Evolutionary conservation across 352 stramenopile species (phyloP), one percentile per base, ranked within the genome.

Genomic region (Salisapilia sapeloensis): DNA sequence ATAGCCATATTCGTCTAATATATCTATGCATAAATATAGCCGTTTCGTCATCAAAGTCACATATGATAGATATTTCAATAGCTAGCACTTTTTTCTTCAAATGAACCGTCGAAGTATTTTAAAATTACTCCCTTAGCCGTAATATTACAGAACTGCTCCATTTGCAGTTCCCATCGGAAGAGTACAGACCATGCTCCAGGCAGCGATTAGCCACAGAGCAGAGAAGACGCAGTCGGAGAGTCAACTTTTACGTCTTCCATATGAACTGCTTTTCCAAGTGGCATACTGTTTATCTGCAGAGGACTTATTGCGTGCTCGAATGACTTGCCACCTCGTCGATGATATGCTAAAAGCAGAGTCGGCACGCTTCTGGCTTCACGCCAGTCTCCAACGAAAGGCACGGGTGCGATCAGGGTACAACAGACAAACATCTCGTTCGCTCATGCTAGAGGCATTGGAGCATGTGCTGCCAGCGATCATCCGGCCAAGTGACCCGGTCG

Each of bases 301-400:
- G 52, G 75, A 91, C 34, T 48, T 91, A 6, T 32, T 91, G 23
- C 57, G 83, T 4, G 59, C 60, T 2, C 63, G 75, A 17, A 56
- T 63, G 10, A 83, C 69, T 2, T 87, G 72, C 36, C 65, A 82
- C 46, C 80, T 74, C 33, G 51, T 91, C 8, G 86, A 91, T 44
- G 70, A 63, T 35, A 61, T 91, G 55, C 55, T 91, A 24, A 74
- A 67, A 35, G 75, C 75, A 4, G 75, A 91, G 33, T 85, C 75
- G 10, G 63, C 67, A 28, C 61, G 75, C 4, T 91, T 83, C 50
- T 91, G 75, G 75, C 43, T 85, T 27, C 74, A 87, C 27, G 54
- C 71, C 37, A 83, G 67, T 30, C 54, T 91, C 38, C 35, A 51
- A 46, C 40, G 47, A 24, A 44, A 48, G 49, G 56, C 50, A 35